Conservation (phyloP, 1,284 basidiomycete species). For the Chalciporus sp. region DNA sequence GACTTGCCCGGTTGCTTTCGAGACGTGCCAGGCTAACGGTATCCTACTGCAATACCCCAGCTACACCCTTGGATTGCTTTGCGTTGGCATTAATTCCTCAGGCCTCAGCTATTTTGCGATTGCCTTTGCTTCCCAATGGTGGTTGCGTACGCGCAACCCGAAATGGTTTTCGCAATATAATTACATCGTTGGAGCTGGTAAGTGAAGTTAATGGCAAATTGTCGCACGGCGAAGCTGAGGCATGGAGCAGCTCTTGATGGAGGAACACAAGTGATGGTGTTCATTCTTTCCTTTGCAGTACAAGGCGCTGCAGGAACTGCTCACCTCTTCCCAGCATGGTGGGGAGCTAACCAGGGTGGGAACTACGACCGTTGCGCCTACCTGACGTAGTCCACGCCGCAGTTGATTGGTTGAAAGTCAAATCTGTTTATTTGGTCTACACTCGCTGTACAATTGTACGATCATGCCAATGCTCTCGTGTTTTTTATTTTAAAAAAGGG, state of each 20-base stretch:
- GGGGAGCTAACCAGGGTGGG: slow-evolving; percentile 49
- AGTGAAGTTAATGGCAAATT: not conserved
- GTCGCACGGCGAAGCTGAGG: too few species aligned
- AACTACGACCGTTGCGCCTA: slow-evolving; percentile 27
- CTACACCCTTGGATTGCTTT: slow-evolving; percentile 36
- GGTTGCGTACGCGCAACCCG: slow-evolving; percentile 57
- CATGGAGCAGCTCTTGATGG: slow-evolving; percentile 50
- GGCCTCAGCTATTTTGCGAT: slow-evolving; percentile 44
- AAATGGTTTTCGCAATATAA: slow-evolving; percentile 56
- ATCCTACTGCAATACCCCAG: not conserved
- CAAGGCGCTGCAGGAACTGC: slow-evolving; percentile 63
- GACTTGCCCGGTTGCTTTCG: too few species aligned
- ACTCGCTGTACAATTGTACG: not conserved
- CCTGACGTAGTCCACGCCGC: not conserved
- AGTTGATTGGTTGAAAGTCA: too few species aligned
- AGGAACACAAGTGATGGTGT: slow-evolving; percentile 69
- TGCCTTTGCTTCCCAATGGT: slow-evolving; percentile 59
- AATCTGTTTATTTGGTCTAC: too few species aligned
- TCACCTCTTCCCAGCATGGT: slow-evolving; percentile 62
- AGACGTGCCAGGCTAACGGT: too few species aligned
- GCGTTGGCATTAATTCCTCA: slow-evolving; percentile 51
- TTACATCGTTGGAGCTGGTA: slow-evolving; percentile 48
- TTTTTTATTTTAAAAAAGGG: too few species aligned
- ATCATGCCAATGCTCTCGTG: not conserved
- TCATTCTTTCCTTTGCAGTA: slow-evolving; percentile 72